phyloP scores from a whole-genome alignment of 1,284 basidiomycete species.

The Ustilago bromivora region DNA sequence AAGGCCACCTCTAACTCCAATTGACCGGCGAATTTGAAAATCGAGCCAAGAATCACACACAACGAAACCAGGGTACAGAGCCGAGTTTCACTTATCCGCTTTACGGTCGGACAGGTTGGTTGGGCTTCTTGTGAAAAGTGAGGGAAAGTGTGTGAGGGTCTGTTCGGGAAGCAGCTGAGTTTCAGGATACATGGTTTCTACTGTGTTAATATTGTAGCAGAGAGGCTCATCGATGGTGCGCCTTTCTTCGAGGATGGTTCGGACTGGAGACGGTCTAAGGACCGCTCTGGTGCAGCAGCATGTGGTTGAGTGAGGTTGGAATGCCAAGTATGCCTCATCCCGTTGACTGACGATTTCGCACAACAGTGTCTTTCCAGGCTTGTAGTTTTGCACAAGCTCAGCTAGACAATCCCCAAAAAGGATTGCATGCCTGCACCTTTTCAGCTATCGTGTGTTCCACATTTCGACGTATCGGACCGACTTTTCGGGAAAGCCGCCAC shows the following conservation, averaged over 20 bases:
- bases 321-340: too few species aligned
- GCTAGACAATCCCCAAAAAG: background rate
- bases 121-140: background rate
- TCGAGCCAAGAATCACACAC: background rate
- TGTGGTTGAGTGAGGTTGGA: background rate
- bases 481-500: background rate
- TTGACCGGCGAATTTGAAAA: slow-evolving; percentile 5
- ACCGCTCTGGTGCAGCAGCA: background rate
- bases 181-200: background rate
- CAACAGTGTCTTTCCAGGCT: background rate
- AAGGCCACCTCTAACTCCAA: background rate
- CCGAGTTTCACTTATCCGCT: background rate
- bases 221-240: background rate
- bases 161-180: background rate
- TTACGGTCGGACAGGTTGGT: background rate
- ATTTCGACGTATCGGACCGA: background rate
- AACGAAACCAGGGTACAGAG: background rate
- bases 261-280: too few species aligned
- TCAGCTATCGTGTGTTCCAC: background rate
- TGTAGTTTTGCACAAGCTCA: background rate
- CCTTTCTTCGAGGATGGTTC: background rate
- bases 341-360: too few species aligned
- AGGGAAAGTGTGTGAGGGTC: background rate
- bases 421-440: background rate
- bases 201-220: background rate